phyloP scores from a whole-genome alignment of 306 rosid genomes.

The Prunus dulcis region DNA sequence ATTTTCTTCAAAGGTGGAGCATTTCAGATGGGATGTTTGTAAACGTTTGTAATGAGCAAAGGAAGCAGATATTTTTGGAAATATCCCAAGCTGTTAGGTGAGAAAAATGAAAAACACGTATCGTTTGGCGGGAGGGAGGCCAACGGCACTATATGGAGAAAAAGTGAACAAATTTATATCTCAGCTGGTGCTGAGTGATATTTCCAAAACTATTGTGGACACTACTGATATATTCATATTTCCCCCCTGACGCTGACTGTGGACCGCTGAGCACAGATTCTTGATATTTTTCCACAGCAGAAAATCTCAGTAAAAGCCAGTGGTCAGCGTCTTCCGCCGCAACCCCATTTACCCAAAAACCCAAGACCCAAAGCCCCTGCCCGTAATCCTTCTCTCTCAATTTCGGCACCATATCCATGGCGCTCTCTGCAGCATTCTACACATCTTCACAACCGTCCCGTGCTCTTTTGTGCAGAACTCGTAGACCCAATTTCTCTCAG shows the following conservation, averaged over 20 bases:
- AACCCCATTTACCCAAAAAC: background rate
- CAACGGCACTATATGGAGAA: background rate
- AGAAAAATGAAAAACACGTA: background rate
- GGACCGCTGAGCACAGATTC: background rate
- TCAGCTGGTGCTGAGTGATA: background rate
- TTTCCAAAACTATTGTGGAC: conserved; percentile 1
- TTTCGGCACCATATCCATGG: conserved; percentile 46
- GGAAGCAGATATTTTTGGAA: background rate
- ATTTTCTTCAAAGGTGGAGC: background rate
- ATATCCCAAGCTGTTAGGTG: background rate
- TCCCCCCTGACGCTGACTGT: background rate
- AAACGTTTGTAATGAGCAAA: background rate
- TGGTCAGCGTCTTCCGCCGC: conserved; percentile 33
- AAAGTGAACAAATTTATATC: background rate
- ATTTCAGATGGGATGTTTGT: background rate
- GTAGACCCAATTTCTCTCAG: conserved; percentile 33
- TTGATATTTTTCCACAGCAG: background rate
- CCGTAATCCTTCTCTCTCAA: conserved; percentile 24
- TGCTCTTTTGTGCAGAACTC: conserved; percentile 36
- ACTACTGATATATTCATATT: background rate
- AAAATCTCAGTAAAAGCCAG: conserved; percentile 20
- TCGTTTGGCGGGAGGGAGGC: background rate
- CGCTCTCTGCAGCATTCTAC: conserved; percentile 54
- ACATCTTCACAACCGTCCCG: conserved; percentile 47
- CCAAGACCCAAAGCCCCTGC: conserved; percentile 5